These are phyloP conservation scores for Colletotrichum siamense DNA, from an alignment of 2,329 filamentous ascomycete genomes.

Conservation along the genomic window DNA sequence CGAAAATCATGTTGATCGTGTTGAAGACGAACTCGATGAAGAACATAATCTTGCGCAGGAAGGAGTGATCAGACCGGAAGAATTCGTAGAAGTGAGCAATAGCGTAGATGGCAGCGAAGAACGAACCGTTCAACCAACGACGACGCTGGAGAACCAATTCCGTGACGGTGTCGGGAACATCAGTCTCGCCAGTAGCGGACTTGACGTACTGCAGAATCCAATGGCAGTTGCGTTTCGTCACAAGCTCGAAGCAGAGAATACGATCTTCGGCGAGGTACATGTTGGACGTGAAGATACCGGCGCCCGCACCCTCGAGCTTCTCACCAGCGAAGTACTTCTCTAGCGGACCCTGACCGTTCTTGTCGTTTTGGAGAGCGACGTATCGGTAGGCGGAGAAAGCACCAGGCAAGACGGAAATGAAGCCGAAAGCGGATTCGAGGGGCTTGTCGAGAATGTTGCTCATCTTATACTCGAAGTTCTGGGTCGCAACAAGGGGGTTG, in stretches of 20 bases:
- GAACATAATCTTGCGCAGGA: slow-evolving; percentile 87
- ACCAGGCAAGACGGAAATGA: slow-evolving; percentile 95
- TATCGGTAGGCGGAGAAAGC: slow-evolving; percentile 99
- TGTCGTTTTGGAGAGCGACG: slow-evolving; percentile 94
- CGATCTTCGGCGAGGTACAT: slow-evolving; percentile 99
- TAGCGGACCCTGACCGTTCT: slow-evolving; percentile 88
- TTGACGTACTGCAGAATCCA: slow-evolving; percentile 99
- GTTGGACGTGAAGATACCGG: slow-evolving; percentile 97
- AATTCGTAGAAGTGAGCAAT: slow-evolving; percentile 96
- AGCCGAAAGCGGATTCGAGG: slow-evolving; percentile 94
- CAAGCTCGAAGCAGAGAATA: slow-evolving; percentile 98
- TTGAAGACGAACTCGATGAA: slow-evolving; percentile 94
- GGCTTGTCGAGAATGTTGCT: slow-evolving; percentile 99
- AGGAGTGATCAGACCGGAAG: slow-evolving; percentile 89
- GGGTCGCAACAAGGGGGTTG: slow-evolving; percentile 92
- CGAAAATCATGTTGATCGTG: slow-evolving; percentile 95
- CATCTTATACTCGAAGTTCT: slow-evolving; percentile 99
- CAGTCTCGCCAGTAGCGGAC: slow-evolving; percentile 93
- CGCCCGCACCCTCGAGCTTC: slow-evolving; percentile 88
- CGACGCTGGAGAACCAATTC: slow-evolving; percentile 95
- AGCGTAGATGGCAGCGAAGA: slow-evolving; percentile 96
- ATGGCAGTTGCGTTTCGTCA: slow-evolving; percentile 95
- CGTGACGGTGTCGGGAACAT: slow-evolving; percentile 92
- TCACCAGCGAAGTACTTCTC: slow-evolving; percentile 98
- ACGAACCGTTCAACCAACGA: slow-evolving; percentile 97